Percentiles rank a stretch among this genome's conserved stretches.
phyloP scores from a whole-genome alignment of 352 stramenopile genomes.

The Stramenopiles sp. region DNA sequence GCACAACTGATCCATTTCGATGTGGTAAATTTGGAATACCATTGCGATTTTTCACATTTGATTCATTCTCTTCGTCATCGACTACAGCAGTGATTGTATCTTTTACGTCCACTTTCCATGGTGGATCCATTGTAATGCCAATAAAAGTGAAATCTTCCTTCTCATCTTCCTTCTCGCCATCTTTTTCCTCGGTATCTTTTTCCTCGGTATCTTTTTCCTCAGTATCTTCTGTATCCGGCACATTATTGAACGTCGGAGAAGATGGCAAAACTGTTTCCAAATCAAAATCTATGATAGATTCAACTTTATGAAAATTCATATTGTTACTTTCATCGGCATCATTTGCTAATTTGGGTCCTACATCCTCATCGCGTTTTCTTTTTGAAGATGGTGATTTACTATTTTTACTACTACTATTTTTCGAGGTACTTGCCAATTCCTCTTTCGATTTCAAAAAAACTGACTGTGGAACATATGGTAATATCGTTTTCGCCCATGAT shows the following conservation, averaged over 20 bases:
- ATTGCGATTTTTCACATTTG: background rate
- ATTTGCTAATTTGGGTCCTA: background rate
- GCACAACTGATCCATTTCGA: background rate
- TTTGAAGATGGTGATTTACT: no score
- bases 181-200: no score
- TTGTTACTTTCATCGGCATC: background rate
- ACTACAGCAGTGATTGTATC: background rate
- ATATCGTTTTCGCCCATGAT: background rate
- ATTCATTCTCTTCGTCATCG: background rate
- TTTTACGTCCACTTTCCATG: background rate
- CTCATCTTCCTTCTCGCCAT: background rate
- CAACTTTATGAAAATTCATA: background rate
- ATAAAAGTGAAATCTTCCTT: background rate
- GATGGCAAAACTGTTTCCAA: background rate
- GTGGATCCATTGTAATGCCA: slow-evolving; percentile 5
- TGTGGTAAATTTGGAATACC: background rate
- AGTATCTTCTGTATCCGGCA: background rate
- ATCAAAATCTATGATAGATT: background rate
- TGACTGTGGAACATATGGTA: background rate
- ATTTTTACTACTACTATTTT: background rate
- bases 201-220: no score
- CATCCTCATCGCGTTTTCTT: no score
- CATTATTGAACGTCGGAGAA: background rate
- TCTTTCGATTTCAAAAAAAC: background rate
- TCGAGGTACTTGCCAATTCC: background rate